Base-by-base conservation (phyloP, 1,139 yeast species). In the Pneumocystis jirovecii region DNA sequence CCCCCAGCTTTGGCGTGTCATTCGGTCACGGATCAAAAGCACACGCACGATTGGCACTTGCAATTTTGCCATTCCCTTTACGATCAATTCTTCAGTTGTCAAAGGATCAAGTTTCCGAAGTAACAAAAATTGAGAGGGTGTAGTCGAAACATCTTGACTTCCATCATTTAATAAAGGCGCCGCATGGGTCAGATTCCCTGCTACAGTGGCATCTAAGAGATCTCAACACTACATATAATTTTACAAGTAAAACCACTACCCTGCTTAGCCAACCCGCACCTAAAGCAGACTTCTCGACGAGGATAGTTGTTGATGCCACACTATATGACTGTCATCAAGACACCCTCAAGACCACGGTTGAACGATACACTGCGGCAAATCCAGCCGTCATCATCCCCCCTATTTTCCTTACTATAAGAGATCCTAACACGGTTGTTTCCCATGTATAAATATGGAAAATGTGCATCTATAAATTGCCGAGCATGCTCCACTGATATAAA, bases 61-160 rank as follows among this genome's bases (percentile, higher is more conserved):
- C 31, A 60, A 34, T 10, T 42, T 44, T 29, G 42, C 56, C 34
- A 65, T 57, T 25, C 67, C 64, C 1, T 60, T 59, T 10, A 67
- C 68, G 39, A 68, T 60, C 12, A 34, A 61, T 19, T 56, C 64
- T 21, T 66, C 68, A 17, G 66, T 56, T 34, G 65, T 61, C 34
- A 60, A 44, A n/a, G 39, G 50, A 25, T 61, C 63, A 31, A 68
- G 40, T 8, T 63, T 64, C 15, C 70, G 65, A 8, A 68, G 37
- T 31, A 68, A 60, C 34, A 68, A 63, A 63, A 68, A 68, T 39
- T 68, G 70, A 10, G 70, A 68, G 10, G 70, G 67, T 19, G 61
- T n/a, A 4, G 62, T 64, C 19, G 67, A 64, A 35, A 64, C 61
- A 44, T 68, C 70, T 60, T 50, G 57, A 25, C 57, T 50, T 10